Evolutionary conservation across 345 rosid species (phyloP), one percentile per base, ranked within the genome.

Genomic region (Alliaria petiolata): DNA sequence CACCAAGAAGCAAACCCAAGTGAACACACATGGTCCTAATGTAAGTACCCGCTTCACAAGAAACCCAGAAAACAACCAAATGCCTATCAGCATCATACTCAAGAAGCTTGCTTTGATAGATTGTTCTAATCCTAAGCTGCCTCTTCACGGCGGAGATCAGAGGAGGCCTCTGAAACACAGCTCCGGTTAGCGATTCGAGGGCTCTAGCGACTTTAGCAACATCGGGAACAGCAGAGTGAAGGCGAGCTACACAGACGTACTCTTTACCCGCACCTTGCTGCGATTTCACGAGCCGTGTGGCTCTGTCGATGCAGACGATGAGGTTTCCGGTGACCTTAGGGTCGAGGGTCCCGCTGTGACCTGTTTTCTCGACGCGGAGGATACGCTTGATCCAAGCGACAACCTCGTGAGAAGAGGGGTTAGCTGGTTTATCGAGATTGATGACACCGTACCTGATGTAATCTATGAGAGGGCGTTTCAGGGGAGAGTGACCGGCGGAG

Each of bases 181-280:
- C 96, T 15, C 98, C 97, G 1, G 98, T 93, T 3, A 93, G 83
- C 0, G 91, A 81, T 45, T 93, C 97, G 7, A 93, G 86, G 4
- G 98, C 98, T 45, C 98, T 84, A 53, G 89, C 91, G 0, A 93
- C 96, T 67, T 87, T 91, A 5, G 92, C 92, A 0, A 86, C 92
- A 47, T 93, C 98, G 6, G 91, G 81, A 30, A 93, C 96, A 55
- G 84, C 86, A n/a, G 86, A 83, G 75, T 93, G 96, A 78, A 93
- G 82, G 5, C 98, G 78, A 20, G 97, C 97, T n/a, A 93, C 77
- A 52, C 98, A 93, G 20, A 93, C 98, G 34, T 93, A 91, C 84
- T 91, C 98, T 75, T 93, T 93, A 6, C 98, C 98, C 0, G 96
- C 98, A 12, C 98, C 98, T 72, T 93, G 98, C 69, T 93, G 97